Evolutionary conservation across 2,329 filamentous ascomycete genomes (phyloP), one percentile per base, ranked within the genome.

Genomic region (Rasamsonia emersonii): DNA sequence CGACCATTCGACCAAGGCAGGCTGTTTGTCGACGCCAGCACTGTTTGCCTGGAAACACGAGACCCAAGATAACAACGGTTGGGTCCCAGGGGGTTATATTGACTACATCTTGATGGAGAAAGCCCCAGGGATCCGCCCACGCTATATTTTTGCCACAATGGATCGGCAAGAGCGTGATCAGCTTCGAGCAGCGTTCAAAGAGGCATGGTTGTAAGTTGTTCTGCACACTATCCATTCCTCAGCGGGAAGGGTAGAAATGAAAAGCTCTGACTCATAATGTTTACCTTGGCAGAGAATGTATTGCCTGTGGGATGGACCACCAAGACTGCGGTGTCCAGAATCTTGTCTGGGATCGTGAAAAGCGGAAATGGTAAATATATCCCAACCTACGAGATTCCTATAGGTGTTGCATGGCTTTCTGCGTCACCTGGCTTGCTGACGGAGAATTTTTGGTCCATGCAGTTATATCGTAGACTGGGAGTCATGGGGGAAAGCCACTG

Each of bases 11-110:
- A n/a, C n/a, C n/a, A n/a, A n/a, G n/a, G n/a, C n/a, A n/a, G n/a
- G n/a, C n/a, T n/a, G n/a, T n/a, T n/a, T 18, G 18, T 28, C 15
- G 5, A 15, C 26, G 9, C 26, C 16, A 18, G 26, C 16, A 28
- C 19, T 28, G 13, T 28, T 18, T 14, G 26, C 26, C 10, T 28
- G 26, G 26, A 18, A 28, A 18, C 26, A 11, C 26, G 26, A 28
- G 13, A 28, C 6, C 15, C 26, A 28, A 28, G 9, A 9, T 18
- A 11, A 18, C 19, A 18, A 18, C 8, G 16, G 16, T 18, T 28
- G 15, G n/a, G 26, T 28, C 8, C 26, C 26, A 9, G 26, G 15
- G 14, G 16, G 15, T 2, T 28, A 18, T 9, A 28, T 18, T n/a
- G 26, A 28, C 9, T 28, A 28, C 9, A 28, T 28, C 13, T 8